Percentiles rank a stretch among this genome's conserved stretches.
Evolutionary conservation across 495 filamentous ascomycete genomes (phyloP).

Genomic region (Podospora anserina): DNA sequence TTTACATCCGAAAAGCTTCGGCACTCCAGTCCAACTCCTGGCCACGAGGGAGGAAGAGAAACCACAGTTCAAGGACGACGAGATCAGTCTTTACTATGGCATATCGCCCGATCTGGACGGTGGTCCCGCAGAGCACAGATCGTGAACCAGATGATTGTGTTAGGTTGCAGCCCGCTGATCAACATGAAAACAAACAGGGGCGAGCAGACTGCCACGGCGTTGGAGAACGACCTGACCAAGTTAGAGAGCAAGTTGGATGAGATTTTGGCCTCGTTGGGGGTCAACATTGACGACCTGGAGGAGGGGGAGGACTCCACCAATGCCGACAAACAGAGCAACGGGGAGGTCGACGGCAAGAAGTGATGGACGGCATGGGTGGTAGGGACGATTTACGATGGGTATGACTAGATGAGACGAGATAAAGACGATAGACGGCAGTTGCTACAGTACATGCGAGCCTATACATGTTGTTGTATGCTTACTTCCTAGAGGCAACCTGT

Average conservation of each 20-base stretch:
- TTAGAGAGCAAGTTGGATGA: slow-evolving; percentile 55
- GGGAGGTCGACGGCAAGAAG: background rate
- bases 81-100: background rate
- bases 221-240: slow-evolving; percentile 52
- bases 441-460: background rate
- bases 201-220: slow-evolving; percentile 50
- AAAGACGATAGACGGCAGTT: background rate
- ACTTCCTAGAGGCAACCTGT: too few relatives aligned
- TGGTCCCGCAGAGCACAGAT: background rate
- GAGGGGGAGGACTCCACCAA: slow-evolving; percentile 4
- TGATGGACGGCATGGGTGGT: background rate
- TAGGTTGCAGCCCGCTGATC: background rate
- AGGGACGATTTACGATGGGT: background rate
- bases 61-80: background rate
- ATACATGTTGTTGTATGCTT: background rate
- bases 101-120: background rate
- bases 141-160: background rate
- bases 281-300: slow-evolving; percentile 4
- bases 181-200: slow-evolving; percentile 39
- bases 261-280: slow-evolving; percentile 42
- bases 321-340: background rate
- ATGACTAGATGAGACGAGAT: background rate
- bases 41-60: background rate
- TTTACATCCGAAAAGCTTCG: background rate
- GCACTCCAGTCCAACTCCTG: background rate